These are phyloP conservation scores for Xylariales sp. DNA, from an alignment of 2,329 filamentous ascomycete genomes.

Conservation along the genomic window DNA sequence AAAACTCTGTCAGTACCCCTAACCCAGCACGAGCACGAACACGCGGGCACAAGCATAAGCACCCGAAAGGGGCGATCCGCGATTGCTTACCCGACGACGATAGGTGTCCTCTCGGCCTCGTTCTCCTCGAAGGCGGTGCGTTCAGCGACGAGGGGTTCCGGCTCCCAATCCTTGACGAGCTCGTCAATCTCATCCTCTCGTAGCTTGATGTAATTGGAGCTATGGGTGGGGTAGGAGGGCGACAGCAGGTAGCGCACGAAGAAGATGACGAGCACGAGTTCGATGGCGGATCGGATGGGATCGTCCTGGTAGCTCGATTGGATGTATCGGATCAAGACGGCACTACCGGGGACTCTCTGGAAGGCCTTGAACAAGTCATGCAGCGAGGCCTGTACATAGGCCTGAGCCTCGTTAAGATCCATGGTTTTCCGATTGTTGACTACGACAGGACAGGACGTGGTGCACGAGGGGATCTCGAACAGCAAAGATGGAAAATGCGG, in stretches of 20 bases:
- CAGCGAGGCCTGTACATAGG: constrained; percentile 63
- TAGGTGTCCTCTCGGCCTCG: constrained; percentile 85
- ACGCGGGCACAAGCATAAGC: no score
- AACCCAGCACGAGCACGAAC: not conserved
- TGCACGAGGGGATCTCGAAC: constrained; percentile 9
- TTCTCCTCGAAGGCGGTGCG: constrained; percentile 80
- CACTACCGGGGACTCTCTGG: constrained; percentile 91
- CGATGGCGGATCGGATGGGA: constrained; percentile 90
- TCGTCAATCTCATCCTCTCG: constrained; percentile 98
- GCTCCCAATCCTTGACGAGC: constrained; percentile 94
- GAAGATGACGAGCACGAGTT: constrained; percentile 93
- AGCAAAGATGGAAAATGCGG: not conserved
- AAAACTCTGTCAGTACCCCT: constrained; percentile 19
- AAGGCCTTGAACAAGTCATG: constrained; percentile 72
- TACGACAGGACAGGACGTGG: constrained; percentile 9
- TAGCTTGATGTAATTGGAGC: constrained; percentile 88
- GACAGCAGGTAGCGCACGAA: constrained; percentile 93
- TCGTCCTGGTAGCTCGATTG: constrained; percentile 98
- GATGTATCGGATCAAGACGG: constrained; percentile 94
- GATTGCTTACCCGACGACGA: constrained; percentile 81
- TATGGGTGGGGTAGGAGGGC: constrained; percentile 91
- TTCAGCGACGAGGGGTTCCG: constrained; percentile 85
- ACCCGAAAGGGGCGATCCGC: not conserved
- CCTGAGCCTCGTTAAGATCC: constrained; percentile 73
- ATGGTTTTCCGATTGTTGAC: constrained; percentile 54